Percentiles rank a stretch among this genome's conserved stretches.
These are phyloP conservation scores for Fusarium anguioides DNA, from an alignment of 2,329 filamentous ascomycete genomes.

Conservation along the genomic window DNA sequence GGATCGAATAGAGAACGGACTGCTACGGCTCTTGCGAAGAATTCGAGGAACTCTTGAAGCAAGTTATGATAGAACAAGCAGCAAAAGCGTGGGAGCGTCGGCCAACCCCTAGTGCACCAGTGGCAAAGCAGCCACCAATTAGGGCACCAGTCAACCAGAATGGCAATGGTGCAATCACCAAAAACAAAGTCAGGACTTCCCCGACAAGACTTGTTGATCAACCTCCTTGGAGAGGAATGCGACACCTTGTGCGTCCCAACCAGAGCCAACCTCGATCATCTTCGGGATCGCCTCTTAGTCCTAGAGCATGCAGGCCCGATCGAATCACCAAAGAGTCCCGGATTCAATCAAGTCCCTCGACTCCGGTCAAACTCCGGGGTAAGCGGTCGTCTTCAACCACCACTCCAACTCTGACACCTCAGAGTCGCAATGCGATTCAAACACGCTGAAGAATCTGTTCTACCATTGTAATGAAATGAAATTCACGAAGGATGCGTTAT, in stretches of 20 bases:
- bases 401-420: background rate
- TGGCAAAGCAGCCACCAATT: background rate
- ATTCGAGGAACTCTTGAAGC: slow-evolving; percentile 43
- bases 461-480: slow-evolving; percentile 40
- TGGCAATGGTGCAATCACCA: background rate
- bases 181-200: background rate
- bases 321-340: slow-evolving; percentile 24
- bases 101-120: background rate
- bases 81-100: background rate
- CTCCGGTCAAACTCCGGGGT: slow-evolving; percentile 28
- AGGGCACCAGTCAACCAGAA: background rate
- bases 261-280: background rate
- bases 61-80: slow-evolving; percentile 6
- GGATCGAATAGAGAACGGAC: slow-evolving; percentile 56
- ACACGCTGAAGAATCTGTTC: slow-evolving; percentile 25
- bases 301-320: background rate
- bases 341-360: slow-evolving; percentile 2
- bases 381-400: slow-evolving; percentile 21
- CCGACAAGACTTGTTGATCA: background rate
- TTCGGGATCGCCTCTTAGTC: slow-evolving; percentile 4
- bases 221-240: slow-evolving; percentile 29
- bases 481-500: slow-evolving; percentile 38
- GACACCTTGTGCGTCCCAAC: slow-evolving; percentile 9
- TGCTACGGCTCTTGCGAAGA: slow-evolving; percentile 47
- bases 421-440: slow-evolving; percentile 1